Evolutionary conservation across 768 basidiomycete genomes (phyloP).

Genomic region (Serendipita indica): DNA sequence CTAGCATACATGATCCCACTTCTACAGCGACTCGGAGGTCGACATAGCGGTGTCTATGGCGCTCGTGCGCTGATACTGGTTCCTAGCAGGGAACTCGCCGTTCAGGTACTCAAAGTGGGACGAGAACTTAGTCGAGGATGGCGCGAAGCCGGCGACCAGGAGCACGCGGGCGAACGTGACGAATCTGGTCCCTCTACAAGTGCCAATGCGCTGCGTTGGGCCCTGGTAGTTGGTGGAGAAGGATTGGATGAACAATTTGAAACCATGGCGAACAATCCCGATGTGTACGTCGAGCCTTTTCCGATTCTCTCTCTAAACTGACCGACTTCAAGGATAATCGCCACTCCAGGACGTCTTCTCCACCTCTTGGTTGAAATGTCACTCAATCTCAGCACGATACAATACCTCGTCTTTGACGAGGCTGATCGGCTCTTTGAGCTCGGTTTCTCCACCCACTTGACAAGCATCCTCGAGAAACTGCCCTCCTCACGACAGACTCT

Average conservation of each 20-base stretch:
- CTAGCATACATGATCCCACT: constrained; percentile 92
- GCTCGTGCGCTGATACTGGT: constrained; percentile 78
- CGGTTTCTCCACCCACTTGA: constrained; percentile 86
- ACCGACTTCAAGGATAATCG: constrained; percentile 57
- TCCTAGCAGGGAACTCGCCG: constrained; percentile 84
- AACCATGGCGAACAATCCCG: constrained; percentile 86
- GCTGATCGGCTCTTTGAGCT: constrained; percentile 97
- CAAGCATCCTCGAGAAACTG: constrained; percentile 81
- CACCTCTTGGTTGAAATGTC: constrained; percentile 97
- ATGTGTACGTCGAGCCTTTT: constrained; percentile 51
- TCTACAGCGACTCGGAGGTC: constrained; percentile 67
- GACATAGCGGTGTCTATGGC: constrained; percentile 66
- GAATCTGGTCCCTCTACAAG: constrained; percentile 15
- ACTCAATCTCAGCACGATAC: constrained; percentile 69
- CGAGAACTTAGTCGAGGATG: constrained; percentile 85
- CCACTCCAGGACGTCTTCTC: constrained; percentile 93
- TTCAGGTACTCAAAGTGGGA: constrained; percentile 87
- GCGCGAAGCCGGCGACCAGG: constrained; percentile 30
- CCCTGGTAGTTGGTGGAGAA: constrained; percentile 90
- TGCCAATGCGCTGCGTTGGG: constrained; percentile 53
- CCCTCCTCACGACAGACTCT: constrained; percentile 80
- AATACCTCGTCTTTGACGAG: constrained; percentile 93
- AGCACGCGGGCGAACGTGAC: constrained; percentile 61
- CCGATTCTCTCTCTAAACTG: constrained; percentile 14
- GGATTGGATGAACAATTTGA: constrained; percentile 92